phyloP scores from a whole-genome alignment of 805 yeast genomes.

The Metschnikowia santaceciliae region DNA sequence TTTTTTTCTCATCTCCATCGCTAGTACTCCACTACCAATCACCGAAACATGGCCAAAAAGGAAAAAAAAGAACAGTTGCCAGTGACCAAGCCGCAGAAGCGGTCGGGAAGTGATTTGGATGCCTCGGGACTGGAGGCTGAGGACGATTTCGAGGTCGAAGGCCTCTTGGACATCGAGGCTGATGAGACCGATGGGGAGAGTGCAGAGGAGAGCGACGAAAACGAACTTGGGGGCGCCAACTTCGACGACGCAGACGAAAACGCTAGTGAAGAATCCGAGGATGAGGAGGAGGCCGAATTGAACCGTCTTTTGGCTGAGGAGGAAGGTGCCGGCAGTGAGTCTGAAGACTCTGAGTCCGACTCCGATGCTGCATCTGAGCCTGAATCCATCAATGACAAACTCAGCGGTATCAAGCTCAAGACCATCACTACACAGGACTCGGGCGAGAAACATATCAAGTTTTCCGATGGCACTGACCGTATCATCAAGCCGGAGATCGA shows the following conservation, averaged over 20 bases:
- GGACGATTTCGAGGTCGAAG: slow-evolving; percentile 14
- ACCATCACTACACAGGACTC: slow-evolving; percentile 42
- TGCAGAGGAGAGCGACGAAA: background rate
- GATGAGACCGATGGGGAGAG: slow-evolving; percentile 11
- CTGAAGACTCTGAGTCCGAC: slow-evolving; percentile 47
- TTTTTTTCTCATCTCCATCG: slow-evolving; percentile 9
- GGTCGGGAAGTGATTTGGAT: slow-evolving; percentile 12
- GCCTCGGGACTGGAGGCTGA: slow-evolving; percentile 8
- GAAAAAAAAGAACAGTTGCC: slow-evolving; percentile 4
- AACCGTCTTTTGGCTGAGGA: slow-evolving; percentile 55
- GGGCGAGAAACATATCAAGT: slow-evolving; percentile 41
- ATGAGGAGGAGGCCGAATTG: slow-evolving; percentile 51
- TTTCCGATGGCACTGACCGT: slow-evolving; percentile 78
- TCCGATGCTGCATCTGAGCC: slow-evolving; percentile 48
- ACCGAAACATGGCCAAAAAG: slow-evolving; percentile 13
- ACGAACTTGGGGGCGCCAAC: slow-evolving; percentile 5
- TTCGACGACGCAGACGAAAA: slow-evolving; percentile 6
- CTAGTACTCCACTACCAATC: background rate
- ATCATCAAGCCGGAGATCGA: slow-evolving; percentile 82
- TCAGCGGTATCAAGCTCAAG: slow-evolving; percentile 52
- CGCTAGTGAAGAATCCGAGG: slow-evolving; percentile 8
- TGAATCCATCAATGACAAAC: slow-evolving; percentile 49
- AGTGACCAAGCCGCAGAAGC: slow-evolving; percentile 10
- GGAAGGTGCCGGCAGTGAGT: slow-evolving; percentile 32
- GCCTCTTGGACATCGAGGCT: slow-evolving; percentile 15